Percentiles rank a stretch among this genome's conserved stretches.
Evolutionary conservation across 176 grass and related monocot genomes (phyloP).

Genomic region (Ampelocalamus luodianensis): DNA sequence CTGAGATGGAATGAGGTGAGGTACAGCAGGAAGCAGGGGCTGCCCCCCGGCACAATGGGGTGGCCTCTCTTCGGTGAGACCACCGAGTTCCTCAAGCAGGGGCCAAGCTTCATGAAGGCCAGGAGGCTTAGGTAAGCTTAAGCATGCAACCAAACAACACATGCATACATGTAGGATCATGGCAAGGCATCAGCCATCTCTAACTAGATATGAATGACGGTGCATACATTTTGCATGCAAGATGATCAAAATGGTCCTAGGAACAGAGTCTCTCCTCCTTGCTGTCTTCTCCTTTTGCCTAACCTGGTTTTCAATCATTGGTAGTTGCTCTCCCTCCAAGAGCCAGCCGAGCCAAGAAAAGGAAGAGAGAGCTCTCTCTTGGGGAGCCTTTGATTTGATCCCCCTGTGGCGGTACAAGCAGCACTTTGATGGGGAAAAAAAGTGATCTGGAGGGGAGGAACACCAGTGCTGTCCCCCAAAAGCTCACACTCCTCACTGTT

Average conservation of each 20-base stretch:
- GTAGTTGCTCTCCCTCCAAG: not conserved
- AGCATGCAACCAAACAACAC: conserved; percentile 34
- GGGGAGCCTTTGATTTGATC: not conserved
- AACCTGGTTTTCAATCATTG: conserved; percentile 2
- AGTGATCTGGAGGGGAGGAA: conserved; percentile 35
- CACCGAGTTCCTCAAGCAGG: conserved; percentile 92
- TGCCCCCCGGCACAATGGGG: conserved; percentile 93
- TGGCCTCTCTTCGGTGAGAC: conserved; percentile 94
- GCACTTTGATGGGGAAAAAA: not conserved
- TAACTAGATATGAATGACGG: not conserved
- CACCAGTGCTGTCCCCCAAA: conserved; percentile 60
- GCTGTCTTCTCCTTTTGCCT: not conserved
- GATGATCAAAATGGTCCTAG: not conserved
- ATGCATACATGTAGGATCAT: not conserved
- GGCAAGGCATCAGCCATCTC: too few relatives aligned
- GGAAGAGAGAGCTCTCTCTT: not conserved
- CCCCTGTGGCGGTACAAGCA: not conserved
- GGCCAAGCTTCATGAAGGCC: conserved; percentile 76
- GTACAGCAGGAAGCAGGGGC: conserved; percentile 66
- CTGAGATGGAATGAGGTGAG: conserved; percentile 85
- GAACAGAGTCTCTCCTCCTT: not conserved
- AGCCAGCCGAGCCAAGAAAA: too few relatives aligned
- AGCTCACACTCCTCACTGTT: conserved; percentile 60
- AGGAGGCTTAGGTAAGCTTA: conserved; percentile 86
- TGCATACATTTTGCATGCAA: conserved; percentile 2